Conservation (phyloP, 306 rosid genomes). For the Amphicarpaea edgeworthii region DNA sequence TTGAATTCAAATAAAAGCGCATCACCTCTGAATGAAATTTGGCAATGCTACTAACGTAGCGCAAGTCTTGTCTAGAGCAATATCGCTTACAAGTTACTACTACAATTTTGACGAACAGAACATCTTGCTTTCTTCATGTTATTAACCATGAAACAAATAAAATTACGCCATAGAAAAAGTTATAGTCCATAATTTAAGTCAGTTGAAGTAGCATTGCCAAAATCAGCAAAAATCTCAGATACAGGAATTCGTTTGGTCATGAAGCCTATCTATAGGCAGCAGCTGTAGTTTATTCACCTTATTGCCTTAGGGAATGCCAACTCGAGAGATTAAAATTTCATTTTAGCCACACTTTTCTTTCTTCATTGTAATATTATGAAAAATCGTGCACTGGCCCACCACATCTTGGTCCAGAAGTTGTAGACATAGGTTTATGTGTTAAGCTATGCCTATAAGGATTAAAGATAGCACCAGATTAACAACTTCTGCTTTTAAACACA, state of each 20-base stretch:
- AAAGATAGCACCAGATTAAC: not conserved
- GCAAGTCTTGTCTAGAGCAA: constrained; percentile 2
- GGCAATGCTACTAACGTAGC: not conserved
- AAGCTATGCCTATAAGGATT: not conserved
- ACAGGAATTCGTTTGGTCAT: constrained; percentile 12
- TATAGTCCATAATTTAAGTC: too few relatives aligned
- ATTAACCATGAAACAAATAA: too few relatives aligned
- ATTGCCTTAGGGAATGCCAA: constrained; percentile 3
- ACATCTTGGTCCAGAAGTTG: too few relatives aligned
- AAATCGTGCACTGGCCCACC: too few relatives aligned
- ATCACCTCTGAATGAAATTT: too few relatives aligned
- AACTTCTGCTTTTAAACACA: not conserved
- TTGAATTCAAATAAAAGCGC: too few relatives aligned
- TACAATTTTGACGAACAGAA: too few relatives aligned
- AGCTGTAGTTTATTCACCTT: not conserved
- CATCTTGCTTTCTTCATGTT: too few relatives aligned
- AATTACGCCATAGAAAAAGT: too few relatives aligned
- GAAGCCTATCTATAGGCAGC: constrained; percentile 23
- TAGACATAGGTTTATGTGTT: not conserved
- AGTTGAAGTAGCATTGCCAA: too few relatives aligned
- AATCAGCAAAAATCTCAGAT: not conserved
- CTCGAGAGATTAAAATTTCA: constrained; percentile 8
- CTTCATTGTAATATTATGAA: not conserved
- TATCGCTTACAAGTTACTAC: not conserved
- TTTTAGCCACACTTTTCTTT: constrained; percentile 2